Percentiles rank a stretch among this genome's conserved stretches.
These are phyloP conservation scores for Polymyxa betae DNA, from an alignment of 208 protist genomes.

Conservation along the genomic window DNA sequence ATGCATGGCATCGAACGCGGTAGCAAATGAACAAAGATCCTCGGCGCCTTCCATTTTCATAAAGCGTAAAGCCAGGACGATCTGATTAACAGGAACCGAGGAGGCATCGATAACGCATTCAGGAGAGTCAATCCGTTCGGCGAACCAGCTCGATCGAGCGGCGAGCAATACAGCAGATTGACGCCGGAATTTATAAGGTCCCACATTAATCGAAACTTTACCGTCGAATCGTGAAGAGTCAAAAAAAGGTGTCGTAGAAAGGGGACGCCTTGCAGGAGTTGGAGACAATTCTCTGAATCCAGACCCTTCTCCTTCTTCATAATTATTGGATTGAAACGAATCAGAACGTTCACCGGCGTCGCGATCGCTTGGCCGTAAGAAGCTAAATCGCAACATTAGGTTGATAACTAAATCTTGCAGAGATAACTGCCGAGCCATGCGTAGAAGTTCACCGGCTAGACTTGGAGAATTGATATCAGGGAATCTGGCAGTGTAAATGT, in stretches of 20 bases:
- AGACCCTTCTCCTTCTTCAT: no score
- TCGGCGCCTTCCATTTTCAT: constrained; percentile 35
- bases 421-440: background rate
- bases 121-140: background rate
- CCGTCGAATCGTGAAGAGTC: constrained; percentile 32
- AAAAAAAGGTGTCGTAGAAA: background rate
- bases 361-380: background rate
- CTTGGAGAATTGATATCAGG: background rate
- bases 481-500: background rate
- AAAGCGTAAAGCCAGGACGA: background rate
- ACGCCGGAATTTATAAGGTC: constrained; percentile 3
- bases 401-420: background rate
- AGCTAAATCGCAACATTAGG: background rate
- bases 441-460: background rate
- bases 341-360: no score
- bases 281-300: no score
- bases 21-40: background rate
- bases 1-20: background rate
- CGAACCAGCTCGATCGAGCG: constrained; percentile 33
- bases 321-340: no score
- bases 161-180: constrained; percentile 10
- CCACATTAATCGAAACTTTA: constrained; percentile 21
- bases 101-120: constrained; percentile 17
- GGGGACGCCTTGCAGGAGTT: no score
- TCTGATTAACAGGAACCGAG: background rate